Evolutionary conservation across 108 stramenopile species (phyloP), one percentile per base, ranked within the genome.

Genomic region (Nitzschia sp.): DNA sequence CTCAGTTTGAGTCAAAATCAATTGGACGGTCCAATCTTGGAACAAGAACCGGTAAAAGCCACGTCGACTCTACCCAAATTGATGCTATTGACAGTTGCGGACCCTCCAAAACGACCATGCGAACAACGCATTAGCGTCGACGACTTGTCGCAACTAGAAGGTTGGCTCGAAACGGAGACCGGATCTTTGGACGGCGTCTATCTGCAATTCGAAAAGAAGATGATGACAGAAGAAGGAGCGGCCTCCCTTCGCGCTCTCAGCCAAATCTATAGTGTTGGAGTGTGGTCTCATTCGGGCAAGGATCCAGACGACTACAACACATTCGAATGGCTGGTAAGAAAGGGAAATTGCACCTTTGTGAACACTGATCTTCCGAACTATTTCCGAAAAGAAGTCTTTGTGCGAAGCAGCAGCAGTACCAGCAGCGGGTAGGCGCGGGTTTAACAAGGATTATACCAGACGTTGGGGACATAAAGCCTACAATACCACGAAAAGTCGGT

Each of bases 161-260:
- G 64, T 31, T 88, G 85, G 87, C 71, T 91, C 11, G 48, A 60
- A 26, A 46, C 59, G 32, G 82, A 70, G 6, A 68, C 77, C 5
- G 79, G 82, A 23, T 71, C 75, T 26, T 65, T 91, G 33, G 87
- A 91, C 51, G 90, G 90, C 34, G 90, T 87, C 2, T 91, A 91
- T 47, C 71, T 91, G 15, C 90, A 91, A 66, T 88, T 77, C 59
- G 74, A 91, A 72, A 59, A 61, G 28, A 74, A 83, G 64, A 88
- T 91, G 86, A 32, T 84, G 59, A 76, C 77, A 32, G 71, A 74
- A 6, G 68, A 68, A 15, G 90, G 90, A 2, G 76, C 77, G 2
- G 53, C 63, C 2, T 67, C 71, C 11, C 56, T 91, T 36, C 63
- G 66, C 28, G 66, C 62, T 26, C 64, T 91, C 30, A 74, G 75